Base-by-base conservation (phyloP, 148 eudicot species). In the Rhododendron molle region DNA sequence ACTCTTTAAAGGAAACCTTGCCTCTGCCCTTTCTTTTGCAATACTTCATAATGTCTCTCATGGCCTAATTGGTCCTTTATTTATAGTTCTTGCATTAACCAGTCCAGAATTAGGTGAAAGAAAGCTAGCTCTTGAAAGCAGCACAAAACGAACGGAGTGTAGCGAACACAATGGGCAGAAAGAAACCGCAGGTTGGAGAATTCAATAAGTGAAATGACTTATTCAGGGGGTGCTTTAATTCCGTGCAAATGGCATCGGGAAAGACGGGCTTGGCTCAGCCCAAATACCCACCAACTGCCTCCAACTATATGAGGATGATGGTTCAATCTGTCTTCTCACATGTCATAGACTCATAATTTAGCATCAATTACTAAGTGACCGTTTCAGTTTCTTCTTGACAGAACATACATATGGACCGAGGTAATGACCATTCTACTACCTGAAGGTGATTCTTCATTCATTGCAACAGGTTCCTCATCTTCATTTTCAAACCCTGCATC, bases 401-500 rank as follows among this genome's bases (percentile, higher is more conserved):
- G 62, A 56, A 56, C 21, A 32, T 56, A 54, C 40, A 62, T 32
- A 56, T 34, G 46, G 69, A 56, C 28, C 14, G 46, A 54, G 40
- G 56, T 76, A 15, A 21, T 47, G 40, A 71, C 5, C 26, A 26
- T 58, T 74, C 38, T 28, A 88, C 71, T 46, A 96, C 98, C 98
- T 92, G 98, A 94, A 62, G 86, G 89, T 76, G 89, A 69, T 86
- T 96, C 98, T 88, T 93, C 98, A 65, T 91, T 84, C 96, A 93
- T 93, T 28, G 94, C 94, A 83, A 93, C 93, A 1, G 91, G 90
- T 88, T 93, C 98, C 78, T 96, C 96, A 5, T 96, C 98, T 56
- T 93, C 93, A 84, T 94, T 93, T 44, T 93, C 96, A 86, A 88
- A 89, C 28, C 69, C 92, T 81, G 87, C 82, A 89, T 94, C 98